These are phyloP conservation scores for Coccomyxa subellipsoidea DNA, from an alignment of 163 green algal species.

Conservation along the genomic window DNA sequence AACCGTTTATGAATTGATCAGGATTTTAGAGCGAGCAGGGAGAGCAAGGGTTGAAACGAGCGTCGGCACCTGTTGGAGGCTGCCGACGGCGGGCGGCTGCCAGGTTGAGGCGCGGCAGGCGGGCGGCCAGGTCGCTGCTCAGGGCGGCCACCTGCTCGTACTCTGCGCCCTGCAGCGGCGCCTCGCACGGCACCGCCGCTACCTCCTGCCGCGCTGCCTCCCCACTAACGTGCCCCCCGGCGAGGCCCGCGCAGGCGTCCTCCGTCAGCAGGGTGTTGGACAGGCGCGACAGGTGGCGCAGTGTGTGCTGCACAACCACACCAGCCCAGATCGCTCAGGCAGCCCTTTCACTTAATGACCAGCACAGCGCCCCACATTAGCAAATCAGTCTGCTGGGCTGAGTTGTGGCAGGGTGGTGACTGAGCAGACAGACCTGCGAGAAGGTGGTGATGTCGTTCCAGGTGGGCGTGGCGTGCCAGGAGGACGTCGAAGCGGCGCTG, in stretches of 20 bases:
- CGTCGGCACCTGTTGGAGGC: not conserved
- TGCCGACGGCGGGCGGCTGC: not conserved
- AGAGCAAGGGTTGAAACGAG: too few relatives aligned
- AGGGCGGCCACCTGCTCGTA: not conserved
- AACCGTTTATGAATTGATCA: too few relatives aligned
- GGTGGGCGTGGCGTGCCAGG: not conserved
- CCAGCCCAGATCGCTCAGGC: not conserved
- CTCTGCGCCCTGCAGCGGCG: not conserved
- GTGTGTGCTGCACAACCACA: not conserved
- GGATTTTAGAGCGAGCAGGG: too few relatives aligned
- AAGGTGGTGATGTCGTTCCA: slow-evolving; percentile 7
- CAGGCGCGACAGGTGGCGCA: not conserved
- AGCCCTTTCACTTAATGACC: not conserved
- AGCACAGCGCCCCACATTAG: not conserved
- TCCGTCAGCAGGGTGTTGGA: slow-evolving; percentile 6
- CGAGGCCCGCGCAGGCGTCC: not conserved
- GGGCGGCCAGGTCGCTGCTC: not conserved
- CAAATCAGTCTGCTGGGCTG: too few relatives aligned
- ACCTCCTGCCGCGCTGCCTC: not conserved
- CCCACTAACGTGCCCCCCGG: too few relatives aligned
- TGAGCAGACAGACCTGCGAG: not conserved
- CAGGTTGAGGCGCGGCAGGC: not conserved
- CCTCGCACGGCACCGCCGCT: not conserved
- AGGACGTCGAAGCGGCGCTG: not conserved
- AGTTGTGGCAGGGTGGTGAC: not conserved